These are phyloP conservation scores for Taiozyma sp. DNA, from an alignment of 1,139 yeast genomes.

Conservation along the genomic window DNA sequence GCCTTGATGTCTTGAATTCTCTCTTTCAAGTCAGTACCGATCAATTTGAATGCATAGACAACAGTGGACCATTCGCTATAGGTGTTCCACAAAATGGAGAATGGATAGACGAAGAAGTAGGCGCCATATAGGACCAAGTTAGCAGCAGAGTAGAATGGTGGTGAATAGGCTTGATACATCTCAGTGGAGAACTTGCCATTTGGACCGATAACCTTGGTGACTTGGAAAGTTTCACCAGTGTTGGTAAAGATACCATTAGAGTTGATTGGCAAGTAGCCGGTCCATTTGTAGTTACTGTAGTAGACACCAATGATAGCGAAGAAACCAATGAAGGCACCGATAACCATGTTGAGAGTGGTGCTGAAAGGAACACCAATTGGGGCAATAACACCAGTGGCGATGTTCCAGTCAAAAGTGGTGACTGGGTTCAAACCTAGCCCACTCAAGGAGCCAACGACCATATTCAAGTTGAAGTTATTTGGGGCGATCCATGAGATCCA, in stretches of 20 bases:
- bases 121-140: slow-evolving; percentile 52
- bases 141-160: slow-evolving; percentile 59
- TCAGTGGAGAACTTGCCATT: background rate
- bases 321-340: slow-evolving; percentile 40
- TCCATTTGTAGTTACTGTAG: slow-evolving; percentile 47
- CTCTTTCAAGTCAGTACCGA: background rate
- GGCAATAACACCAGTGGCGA: slow-evolving; percentile 47
- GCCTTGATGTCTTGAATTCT: background rate
- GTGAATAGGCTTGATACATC: slow-evolving; percentile 43
- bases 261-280: slow-evolving; percentile 47
- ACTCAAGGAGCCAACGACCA: slow-evolving; percentile 44
- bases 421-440: slow-evolving; percentile 60
- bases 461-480: slow-evolving; percentile 45
- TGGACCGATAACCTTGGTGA: slow-evolving; percentile 8
- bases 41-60: background rate
- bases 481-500: slow-evolving; percentile 68
- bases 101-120: slow-evolving; percentile 55
- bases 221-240: slow-evolving; percentile 41
- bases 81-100: slow-evolving; percentile 44
- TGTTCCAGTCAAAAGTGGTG: slow-evolving; percentile 50
- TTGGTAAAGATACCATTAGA: slow-evolving; percentile 34
- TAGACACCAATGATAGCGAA: slow-evolving; percentile 43
- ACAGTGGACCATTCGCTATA: slow-evolving; percentile 26
- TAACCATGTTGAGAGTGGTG: slow-evolving; percentile 46
- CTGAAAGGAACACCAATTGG: slow-evolving; percentile 68